Base-by-base conservation (phyloP, 352 stramenopile genomes). In the Peronosclerospora sorghi region DNA sequence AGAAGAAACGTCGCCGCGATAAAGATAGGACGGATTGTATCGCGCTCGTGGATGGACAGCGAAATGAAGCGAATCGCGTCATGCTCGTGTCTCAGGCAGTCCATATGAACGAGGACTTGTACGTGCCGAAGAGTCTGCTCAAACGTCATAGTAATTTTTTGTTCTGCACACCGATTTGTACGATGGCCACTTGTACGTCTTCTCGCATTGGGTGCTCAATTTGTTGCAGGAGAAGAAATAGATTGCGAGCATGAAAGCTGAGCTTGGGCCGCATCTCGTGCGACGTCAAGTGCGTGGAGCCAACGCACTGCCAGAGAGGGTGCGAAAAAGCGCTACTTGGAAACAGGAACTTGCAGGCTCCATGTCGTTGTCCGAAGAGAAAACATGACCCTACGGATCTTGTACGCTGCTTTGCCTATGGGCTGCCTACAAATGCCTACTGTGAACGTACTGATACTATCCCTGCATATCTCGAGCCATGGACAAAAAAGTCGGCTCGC, bases 161-260 rank as follows among this genome's bases (percentile, higher is more conserved):
- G 72, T 77, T 42, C 59, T 90, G 39, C 78, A 83, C 56, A 74
- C 74, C 54, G 75, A 90, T 28, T 56, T 88, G 39, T 88, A 86
- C 51, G 78, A 90, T 42, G 59, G 70, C 29, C 78, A 90, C 50
- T 76, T 90, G 27, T 90, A 88, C 68, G 80, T 90, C 44, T 90
- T 90, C 42, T 76, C 78, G 32, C 75, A 86, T 51, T 87, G 78
- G 75, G 75, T 90, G 75, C 85, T n/a, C n/a, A n/a, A n/a, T n/a
- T n/a, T n/a, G n/a, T n/a, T n/a, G n/a, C n/a, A n/a, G n/a, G n/a
- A n/a, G 56, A 91, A 87, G 56, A 84, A 86, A 56, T 77, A 85
- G 59, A 85, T 91, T 44, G 65, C 67, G 18, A 91, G 73, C 48
- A 86, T 91, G 55, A 87, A 91, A 53, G 67, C 72, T 28, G 78